Evolutionary conservation across 148 eudicot genomes (phyloP).

Genomic region (Rhododendron simsii): DNA sequence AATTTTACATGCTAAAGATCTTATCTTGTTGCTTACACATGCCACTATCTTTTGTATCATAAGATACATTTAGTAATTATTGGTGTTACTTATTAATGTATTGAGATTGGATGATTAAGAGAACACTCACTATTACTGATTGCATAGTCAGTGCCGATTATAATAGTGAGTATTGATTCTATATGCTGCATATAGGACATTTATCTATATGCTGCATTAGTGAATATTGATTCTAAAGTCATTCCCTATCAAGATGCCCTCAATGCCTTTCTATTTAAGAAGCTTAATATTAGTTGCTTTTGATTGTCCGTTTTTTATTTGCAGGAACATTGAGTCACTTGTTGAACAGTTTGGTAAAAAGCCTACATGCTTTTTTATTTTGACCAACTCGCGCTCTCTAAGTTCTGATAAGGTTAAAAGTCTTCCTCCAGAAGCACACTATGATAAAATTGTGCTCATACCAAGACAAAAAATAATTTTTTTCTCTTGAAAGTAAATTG

Average conservation of each 20-base stretch:
- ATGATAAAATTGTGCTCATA: background rate
- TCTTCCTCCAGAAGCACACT: background rate
- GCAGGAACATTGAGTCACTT: slow-evolving; percentile 76
- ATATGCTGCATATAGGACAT: background rate
- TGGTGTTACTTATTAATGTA: background rate
- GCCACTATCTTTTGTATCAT: background rate
- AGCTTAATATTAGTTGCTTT: background rate
- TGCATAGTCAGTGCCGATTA: background rate
- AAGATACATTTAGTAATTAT: background rate
- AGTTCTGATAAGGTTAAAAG: slow-evolving; percentile 70
- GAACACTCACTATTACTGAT: background rate
- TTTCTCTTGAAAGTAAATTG: background rate
- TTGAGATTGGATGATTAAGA: background rate
- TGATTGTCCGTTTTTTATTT: slow-evolving; percentile 11
- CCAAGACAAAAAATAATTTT: background rate
- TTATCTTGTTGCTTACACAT: background rate
- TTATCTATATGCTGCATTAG: background rate
- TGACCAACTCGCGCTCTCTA: slow-evolving; percentile 89
- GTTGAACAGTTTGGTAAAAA: slow-evolving; percentile 59
- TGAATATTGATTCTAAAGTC: background rate
- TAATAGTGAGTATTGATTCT: no score
- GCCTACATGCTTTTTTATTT: slow-evolving; percentile 90
- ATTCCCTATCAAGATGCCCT: background rate
- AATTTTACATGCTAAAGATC: background rate
- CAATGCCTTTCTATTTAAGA: background rate